Base-by-base conservation (phyloP, 495 filamentous ascomycete genomes). In the Aspergillus wentii region DNA sequence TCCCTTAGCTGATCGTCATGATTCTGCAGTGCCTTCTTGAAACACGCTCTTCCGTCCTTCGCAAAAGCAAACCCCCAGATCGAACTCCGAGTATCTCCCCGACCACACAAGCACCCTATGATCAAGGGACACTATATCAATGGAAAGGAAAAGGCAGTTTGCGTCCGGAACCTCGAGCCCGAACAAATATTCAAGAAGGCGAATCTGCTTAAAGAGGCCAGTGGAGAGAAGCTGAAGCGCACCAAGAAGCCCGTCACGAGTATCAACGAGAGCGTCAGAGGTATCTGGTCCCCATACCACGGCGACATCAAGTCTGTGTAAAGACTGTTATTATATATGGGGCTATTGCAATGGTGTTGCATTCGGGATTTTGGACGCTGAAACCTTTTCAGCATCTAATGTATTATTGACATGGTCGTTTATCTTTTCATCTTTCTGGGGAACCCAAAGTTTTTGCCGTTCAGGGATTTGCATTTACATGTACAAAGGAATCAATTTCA, bases 251-350 rank as follows among this genome's bases (percentile, higher is more conserved):
- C 86, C 5, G 83, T 98, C 16, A 76, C 68, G 38, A 91, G 86
- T 76, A 68, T 85, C 58, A 96, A 92, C 59, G 81, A 90, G 62
- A 89, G 88, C 66, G 88, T 96, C 10, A 81, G 92, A 69, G 92
- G 92, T 41, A 78, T 97, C 45, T 98, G 91, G 89, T 84, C 79
- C 68, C 89, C 89, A 28, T 95, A 85, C 59, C 92, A 97, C 62
- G 88, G 90, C 29, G 67, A 63, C 38, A 25, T 66, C 39, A 68
- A 68, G 40, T 51, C 56, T 26, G 62, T 71, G 37, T 72, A 55
- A 52, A 33, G 13, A 19, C 9, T 22, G 23, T 29, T 30, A n/a
- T 30, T 22, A 11, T 25, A 35, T 32, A 16, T 37, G 27, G 17
- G 28, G 38, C 45, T 41, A 33, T 44, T 38, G 39, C 33, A 42